Evolutionary conservation across 2,329 filamentous ascomycete genomes (phyloP), one percentile per base, ranked within the genome.

Genomic region (Aureobasidium sp.): DNA sequence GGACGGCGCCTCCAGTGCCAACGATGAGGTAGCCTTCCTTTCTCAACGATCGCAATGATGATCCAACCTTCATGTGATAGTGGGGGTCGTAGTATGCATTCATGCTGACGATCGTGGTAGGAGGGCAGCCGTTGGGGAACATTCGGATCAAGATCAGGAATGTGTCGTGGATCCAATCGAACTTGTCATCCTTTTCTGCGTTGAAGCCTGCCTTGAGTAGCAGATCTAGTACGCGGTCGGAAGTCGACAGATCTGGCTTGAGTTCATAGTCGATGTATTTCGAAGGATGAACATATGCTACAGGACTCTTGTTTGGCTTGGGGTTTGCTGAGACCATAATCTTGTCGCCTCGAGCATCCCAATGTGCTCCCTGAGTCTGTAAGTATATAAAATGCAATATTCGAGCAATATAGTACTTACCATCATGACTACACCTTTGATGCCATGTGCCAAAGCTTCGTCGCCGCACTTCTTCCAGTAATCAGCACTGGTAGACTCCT

Each of bases 101-200:
- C 74, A 81, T 79, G 41, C 76, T 79, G 62, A 84, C 73, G 60
- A 87, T 77, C 2, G 84, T 87, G 0, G 86, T 87, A 0, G 86
- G 87, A 1, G 87, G 87, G 67, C 84, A 87, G n/a, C 75, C 77
- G 1, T 69, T 66, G 0, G 86, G 86, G 66, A 89, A 89, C 86
- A 89, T 89, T 60, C 85, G 79, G 69, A 88, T 86, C 9, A 88
- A 75, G 62, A 89, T 82, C 3, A 89, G 79, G 68, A 84, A 89
- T 0, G 84, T 87, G 71, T 89, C 87, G 75, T 89, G 86, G 69
- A 89, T 88, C 86, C 86, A 89, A 68, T 88, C 83, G 66, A 89
- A 89, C 0, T 69, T 76, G 0, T 77, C 44, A 68, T 88, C 85
- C 1, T 71, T 74, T 4, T 72, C 69, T 1, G 79, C 83, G 37